A percentile compares a stretch with the other conserved stretches of the same genome.
These are phyloP conservation scores for Alternaria novae-zelandiae DNA, from an alignment of 2,329 filamentous ascomycete genomes.

Conservation along the genomic window DNA sequence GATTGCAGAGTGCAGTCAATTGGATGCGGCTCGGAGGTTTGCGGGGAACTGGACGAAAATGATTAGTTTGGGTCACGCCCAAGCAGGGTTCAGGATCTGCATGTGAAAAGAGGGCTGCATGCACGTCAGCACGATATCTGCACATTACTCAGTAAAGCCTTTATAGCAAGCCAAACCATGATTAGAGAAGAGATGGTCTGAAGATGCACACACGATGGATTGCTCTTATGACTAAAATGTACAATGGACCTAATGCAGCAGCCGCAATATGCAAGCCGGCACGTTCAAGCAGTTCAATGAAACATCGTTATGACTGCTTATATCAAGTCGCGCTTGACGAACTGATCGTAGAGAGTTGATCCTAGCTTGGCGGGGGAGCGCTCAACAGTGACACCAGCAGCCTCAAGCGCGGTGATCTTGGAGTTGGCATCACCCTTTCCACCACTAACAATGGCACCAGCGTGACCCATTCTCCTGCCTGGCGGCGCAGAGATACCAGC, in stretches of 20 bases:
- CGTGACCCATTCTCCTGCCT: slow-evolving; percentile 97
- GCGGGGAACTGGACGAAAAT: slow-evolving; percentile 30
- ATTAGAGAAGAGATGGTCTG: not conserved
- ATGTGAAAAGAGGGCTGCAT: slow-evolving; percentile 11
- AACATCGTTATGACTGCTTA: slow-evolving; percentile 58
- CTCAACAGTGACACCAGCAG: slow-evolving; percentile 94
- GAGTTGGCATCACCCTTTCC: slow-evolving; percentile 98
- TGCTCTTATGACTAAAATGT: slow-evolving; percentile 47
- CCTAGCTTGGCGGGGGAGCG: slow-evolving; percentile 80
- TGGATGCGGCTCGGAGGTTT: slow-evolving; percentile 19
- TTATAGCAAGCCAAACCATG: not conserved
- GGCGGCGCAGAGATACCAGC: slow-evolving; percentile 97
- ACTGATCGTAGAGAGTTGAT: slow-evolving; percentile 93
- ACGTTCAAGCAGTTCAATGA: slow-evolving; percentile 23
- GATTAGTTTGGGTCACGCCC: slow-evolving; percentile 29
- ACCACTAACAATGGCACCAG: slow-evolving; percentile 95
- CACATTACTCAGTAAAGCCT: not conserved
- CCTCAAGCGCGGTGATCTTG: slow-evolving; percentile 94
- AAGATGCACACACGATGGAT: slow-evolving; percentile 18
- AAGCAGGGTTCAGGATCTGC: slow-evolving; percentile 8
- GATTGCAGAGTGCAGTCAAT: slow-evolving; percentile 2
- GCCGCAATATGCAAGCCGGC: slow-evolving; percentile 26
- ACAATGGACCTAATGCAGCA: slow-evolving; percentile 36
- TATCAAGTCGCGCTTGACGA: slow-evolving; percentile 93
- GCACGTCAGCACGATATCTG: not conserved